phyloP scores from a whole-genome alignment of 2,329 filamentous ascomycete species.

The Aspergillus novofumigatus region DNA sequence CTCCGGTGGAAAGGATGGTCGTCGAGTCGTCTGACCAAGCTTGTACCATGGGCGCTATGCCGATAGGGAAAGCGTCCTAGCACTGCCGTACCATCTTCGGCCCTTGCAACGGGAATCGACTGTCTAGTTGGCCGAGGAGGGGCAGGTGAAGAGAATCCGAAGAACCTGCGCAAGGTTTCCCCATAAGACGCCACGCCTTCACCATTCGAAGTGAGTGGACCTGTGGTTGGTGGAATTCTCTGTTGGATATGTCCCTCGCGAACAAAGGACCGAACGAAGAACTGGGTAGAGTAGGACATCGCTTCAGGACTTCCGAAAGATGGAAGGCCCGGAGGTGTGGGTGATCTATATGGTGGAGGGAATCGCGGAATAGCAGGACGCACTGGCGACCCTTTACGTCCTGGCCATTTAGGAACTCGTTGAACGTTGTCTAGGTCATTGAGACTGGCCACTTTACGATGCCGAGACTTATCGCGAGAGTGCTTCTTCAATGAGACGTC shows the following conservation, averaged over 20 bases:
- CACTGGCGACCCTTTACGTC: slow-evolving; percentile 23
- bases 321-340: slow-evolving; percentile 43
- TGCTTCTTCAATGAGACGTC: background rate
- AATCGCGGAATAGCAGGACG: slow-evolving; percentile 30
- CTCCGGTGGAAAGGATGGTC: slow-evolving; percentile 35
- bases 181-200: slow-evolving; percentile 19
- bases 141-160: slow-evolving; percentile 19
- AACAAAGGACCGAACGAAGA: slow-evolving; percentile 13
- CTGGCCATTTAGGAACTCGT: slow-evolving; percentile 20
- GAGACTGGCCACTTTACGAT: slow-evolving; percentile 25
- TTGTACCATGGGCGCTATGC: slow-evolving; percentile 40
- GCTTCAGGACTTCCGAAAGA: slow-evolving; percentile 42
- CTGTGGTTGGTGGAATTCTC: background rate
- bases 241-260: slow-evolving; percentile 8
- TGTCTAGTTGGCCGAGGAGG: slow-evolving; percentile 12
- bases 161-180: slow-evolving; percentile 27
- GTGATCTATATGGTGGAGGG: slow-evolving; percentile 35
- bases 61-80: slow-evolving; percentile 38
- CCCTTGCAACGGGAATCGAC: slow-evolving; percentile 28
- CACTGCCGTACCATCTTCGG: slow-evolving; percentile 39
- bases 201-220: background rate
- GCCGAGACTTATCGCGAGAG: background rate
- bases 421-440: slow-evolving; percentile 19
- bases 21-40: slow-evolving; percentile 22
- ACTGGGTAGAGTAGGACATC: slow-evolving; percentile 26